Conservation (phyloP, 2,329 filamentous ascomycete species). For the Sclerotinia trifoliorum region DNA sequence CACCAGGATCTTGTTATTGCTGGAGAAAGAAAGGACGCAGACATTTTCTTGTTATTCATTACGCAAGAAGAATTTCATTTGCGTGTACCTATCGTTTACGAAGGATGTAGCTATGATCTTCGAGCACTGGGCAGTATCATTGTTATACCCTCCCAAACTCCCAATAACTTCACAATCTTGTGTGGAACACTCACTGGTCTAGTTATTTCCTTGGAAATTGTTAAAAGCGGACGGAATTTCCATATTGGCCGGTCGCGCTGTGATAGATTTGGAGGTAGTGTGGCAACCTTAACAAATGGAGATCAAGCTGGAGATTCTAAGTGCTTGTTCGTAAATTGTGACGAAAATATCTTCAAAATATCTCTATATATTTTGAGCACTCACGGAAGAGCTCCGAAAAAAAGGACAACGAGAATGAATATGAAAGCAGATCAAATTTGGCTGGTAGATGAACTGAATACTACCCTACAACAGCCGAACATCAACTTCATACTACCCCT, state of each 20-base stretch:
- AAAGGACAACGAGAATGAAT: not conserved
- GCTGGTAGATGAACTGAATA: slow-evolving; percentile 51
- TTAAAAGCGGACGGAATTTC: slow-evolving; percentile 19
- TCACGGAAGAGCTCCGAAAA: not conserved
- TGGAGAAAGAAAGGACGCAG: not conserved
- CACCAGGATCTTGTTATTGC: not conserved
- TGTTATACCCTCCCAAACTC: slow-evolving; percentile 10
- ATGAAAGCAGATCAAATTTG: slow-evolving; percentile 45
- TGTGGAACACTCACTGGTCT: slow-evolving; percentile 38
- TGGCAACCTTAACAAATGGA: slow-evolving; percentile 34
- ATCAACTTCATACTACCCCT: slow-evolving; percentile 51
- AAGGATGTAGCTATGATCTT: slow-evolving; percentile 3
- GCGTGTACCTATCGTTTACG: not conserved
- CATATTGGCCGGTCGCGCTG: slow-evolving; percentile 23
- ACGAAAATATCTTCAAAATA: slow-evolving; percentile 44
- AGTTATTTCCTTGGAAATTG: slow-evolving; percentile 32
- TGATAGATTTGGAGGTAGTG: slow-evolving; percentile 35
- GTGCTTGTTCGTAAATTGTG: slow-evolving; percentile 50
- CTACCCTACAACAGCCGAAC: slow-evolving; percentile 47
- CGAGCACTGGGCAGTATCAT: slow-evolving; percentile 36
- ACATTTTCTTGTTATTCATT: not conserved
- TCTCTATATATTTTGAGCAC: slow-evolving; percentile 18
- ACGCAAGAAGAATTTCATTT: not conserved
- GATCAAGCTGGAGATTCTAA: slow-evolving; percentile 25
- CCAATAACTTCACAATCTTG: slow-evolving; percentile 29